These are phyloP conservation scores for Cystofilobasidium ferigula DNA, from an alignment of 768 basidiomycete species.

Conservation along the genomic window DNA sequence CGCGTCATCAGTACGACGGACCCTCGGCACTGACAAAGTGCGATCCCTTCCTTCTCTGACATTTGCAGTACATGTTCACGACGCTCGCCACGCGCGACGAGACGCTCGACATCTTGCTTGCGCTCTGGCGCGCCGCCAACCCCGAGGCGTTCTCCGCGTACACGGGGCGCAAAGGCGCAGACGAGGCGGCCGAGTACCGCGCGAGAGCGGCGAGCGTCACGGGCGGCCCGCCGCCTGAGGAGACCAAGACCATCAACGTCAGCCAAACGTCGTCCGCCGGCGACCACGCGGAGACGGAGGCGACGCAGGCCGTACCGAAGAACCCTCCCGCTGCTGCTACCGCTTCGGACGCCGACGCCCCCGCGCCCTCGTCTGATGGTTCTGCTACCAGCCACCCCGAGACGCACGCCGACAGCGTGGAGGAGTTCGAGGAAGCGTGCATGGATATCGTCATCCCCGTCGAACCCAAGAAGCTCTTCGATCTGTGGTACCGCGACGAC, in stretches of 20 bases:
- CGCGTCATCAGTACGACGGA: no score
- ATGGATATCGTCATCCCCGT: constrained; percentile 18
- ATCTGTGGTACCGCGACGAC: constrained; percentile 28
- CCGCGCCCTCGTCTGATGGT: neutral
- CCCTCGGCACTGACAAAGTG: neutral
- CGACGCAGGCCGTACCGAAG: neutral
- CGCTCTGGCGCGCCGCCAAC: constrained; percentile 20
- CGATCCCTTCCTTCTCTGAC: neutral
- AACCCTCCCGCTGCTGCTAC: no score
- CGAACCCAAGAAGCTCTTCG: constrained; percentile 29
- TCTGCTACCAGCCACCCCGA: neutral
- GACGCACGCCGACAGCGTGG: neutral
- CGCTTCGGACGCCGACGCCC: neutral
- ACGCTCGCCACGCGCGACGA: constrained; percentile 28
- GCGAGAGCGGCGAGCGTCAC: constrained; percentile 9
- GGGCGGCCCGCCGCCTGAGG: neutral
- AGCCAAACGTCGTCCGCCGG: neutral
- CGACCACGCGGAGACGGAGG: neutral
- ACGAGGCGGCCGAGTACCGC: neutral
- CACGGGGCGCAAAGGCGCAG: constrained; percentile 14
- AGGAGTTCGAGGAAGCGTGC: neutral
- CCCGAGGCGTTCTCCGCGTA: constrained; percentile 26
- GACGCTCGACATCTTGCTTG: constrained; percentile 27
- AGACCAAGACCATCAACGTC: neutral
- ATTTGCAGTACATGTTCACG: constrained; percentile 23